Percentiles rank a stretch among this genome's conserved stretches.
Conservation (phyloP, 352 stramenopile species). For the Thraustochytrium striatum region DNA sequence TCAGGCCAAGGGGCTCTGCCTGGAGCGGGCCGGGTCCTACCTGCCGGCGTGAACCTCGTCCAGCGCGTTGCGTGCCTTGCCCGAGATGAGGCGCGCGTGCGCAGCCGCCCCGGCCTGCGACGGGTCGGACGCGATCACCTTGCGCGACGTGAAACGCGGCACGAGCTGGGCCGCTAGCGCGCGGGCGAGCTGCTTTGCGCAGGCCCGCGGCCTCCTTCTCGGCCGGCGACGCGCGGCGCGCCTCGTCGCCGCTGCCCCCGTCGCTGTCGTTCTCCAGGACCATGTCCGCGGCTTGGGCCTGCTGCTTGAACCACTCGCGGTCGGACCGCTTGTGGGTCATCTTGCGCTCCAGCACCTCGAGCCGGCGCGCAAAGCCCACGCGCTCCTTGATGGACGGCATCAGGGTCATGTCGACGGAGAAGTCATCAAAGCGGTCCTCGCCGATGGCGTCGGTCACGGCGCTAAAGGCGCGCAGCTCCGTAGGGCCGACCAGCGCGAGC, state of each 20-base stretch:
- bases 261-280: too few species aligned
- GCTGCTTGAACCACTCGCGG: slow-evolving; percentile 7
- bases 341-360: slow-evolving; percentile 17
- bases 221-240: not conserved
- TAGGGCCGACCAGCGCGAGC: slow-evolving; percentile 51
- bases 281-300: slow-evolving; percentile 20
- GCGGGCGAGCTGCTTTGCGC: not conserved
- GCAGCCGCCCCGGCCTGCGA: not conserved
- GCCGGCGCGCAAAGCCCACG: slow-evolving; percentile 12
- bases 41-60: not conserved
- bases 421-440: not conserved
- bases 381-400: not conserved
- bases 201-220: slow-evolving; percentile 13
- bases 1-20: not conserved
- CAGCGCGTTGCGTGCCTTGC: not conserved
- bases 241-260: too few species aligned
- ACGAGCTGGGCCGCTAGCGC: too few species aligned
- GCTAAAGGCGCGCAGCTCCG: slow-evolving; percentile 30
- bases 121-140: not conserved
- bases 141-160: not conserved
- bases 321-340: not conserved
- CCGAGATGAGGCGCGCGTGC: not conserved
- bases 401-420: not conserved
- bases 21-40: not conserved
- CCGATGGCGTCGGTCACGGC: not conserved